Base-by-base conservation (phyloP, 805 yeast genomes). In the Starmerella vaccinii region DNA sequence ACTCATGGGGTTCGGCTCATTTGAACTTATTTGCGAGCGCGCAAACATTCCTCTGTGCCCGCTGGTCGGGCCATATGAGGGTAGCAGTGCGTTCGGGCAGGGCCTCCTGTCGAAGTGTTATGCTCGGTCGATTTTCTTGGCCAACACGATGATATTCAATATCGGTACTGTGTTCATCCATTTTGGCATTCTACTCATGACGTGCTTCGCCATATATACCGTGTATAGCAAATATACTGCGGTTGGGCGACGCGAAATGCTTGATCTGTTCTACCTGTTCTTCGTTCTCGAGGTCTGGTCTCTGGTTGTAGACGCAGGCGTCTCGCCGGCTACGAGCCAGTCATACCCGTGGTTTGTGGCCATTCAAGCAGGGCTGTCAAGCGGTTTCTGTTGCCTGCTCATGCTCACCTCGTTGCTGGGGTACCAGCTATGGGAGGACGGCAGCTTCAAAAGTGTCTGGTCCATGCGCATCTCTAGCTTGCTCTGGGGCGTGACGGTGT, bases 381-480 rank as follows among this genome's bases (percentile, higher is more conserved):
- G 88, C 12, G 81, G 84, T 0, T 74, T 81, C 30, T 84, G 95
- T 61, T 72, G 81, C 71, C 67, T 83, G 37, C 65, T 90, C 48
- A 68, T 84, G 62, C 71, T 78, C 48, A 81, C 82, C 53, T 96
- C 97, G 4, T 63, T 92, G 4, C 67, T 88, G 18, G 89, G 90
- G 18, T 87, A 87, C 65, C 92, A 88, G 65, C 68, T 89, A 32
- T 92, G 95, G 94, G 97, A 89, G 65, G 98, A 90, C 65, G 97
- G 97, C 18, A 82, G 95, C 1, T 62, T 65, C 16, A 70, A 63
- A 51, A 80, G 95, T 0, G 74, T 85, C 72, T 67, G 77, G 64
- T 62, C 72, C 3, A 65, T 84, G 38, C 71, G 86, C 52, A 46
- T 73, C 2, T 57, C 77, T 1, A 71, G 86, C n/a, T 46, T 72